Evolutionary conservation across 192 early-diverging fungal genomes (phyloP), one percentile per base, ranked within the genome.

Genomic region (Coemansia sp.): DNA sequence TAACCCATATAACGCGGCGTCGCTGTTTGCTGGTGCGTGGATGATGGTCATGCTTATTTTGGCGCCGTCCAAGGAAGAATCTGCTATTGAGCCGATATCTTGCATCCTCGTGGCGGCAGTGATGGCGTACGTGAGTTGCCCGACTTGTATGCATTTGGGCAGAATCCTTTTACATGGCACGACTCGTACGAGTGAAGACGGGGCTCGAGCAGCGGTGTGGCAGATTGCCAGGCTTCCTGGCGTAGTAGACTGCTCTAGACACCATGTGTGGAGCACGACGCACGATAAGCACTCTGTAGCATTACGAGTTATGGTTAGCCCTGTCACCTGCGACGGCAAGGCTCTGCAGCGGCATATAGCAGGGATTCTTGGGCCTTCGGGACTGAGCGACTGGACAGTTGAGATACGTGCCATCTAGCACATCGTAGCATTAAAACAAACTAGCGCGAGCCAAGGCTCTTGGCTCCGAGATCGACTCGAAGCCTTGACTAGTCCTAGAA

Each of bases 1-100:
- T 25, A 81, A 81, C 59, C 79, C 79, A 38, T 70, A 65, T 65
- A 81, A 81, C 68, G 41, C 39, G 0, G 60, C 64, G 21, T 73
- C 79, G 63, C 59, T 81, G 42, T 50, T 66, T 62, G 79, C 69
- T 2, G 70, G 75, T 0, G 10, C 66, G 62, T 82, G 74, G 71
- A 70, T 77, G 65, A 3, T 62, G 31, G 55, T 41, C 5, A 51
- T 70, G 63, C 37, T 69, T 5, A 36, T 69, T 14, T 67, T 81
- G 44, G 51, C 63, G 19, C 68, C 70, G n/a, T 32, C 74, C 8
- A 41, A 48, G 46, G 68, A 76, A 29, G 74, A 73, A 38, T 67
- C 73, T 1, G 42, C 36, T n/a, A 57, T 73, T 7, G 80, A 82
- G 75, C 80, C 80, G 6, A 21, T 66, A 9, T 70, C 74, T 1